A percentile compares a stretch with the other conserved stretches of the same genome.
phyloP scores from a whole-genome alignment of 106 monocot genomes.

The Dendrobium catenatum region DNA sequence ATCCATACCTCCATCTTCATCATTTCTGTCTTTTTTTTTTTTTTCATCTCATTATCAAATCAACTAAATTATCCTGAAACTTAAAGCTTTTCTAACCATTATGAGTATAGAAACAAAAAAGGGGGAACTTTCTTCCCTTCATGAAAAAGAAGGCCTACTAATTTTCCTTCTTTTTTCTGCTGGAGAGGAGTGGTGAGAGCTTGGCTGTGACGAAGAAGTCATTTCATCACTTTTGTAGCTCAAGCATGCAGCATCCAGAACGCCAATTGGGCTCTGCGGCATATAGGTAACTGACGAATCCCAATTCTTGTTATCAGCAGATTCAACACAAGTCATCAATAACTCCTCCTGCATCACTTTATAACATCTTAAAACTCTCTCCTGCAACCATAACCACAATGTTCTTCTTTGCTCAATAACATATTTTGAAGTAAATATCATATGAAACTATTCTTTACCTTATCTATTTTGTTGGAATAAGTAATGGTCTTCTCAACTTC shows the following conservation, averaged over 20 bases:
- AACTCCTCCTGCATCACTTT: conserved; percentile 46
- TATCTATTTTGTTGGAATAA: conserved; percentile 32
- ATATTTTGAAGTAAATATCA: not conserved
- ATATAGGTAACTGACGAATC: conserved; percentile 27
- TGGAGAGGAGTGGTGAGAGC: conserved; percentile 23
- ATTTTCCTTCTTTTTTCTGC: conserved; percentile 64
- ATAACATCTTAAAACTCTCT: conserved; percentile 65
- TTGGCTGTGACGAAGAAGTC: conserved; percentile 26
- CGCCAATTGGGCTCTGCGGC: conserved; percentile 79
- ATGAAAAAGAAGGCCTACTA: conserved; percentile 24
- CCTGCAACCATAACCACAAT: conserved; percentile 39
- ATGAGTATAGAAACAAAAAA: not conserved
- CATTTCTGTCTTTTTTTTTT: conserved; percentile 9
- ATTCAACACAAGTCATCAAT: conserved; percentile 11
- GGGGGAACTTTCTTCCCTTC: not conserved
- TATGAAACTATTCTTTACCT: conserved; percentile 20
- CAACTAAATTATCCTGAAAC: not conserved
- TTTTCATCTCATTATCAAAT: conserved; percentile 1
- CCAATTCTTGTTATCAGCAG: conserved; percentile 13
- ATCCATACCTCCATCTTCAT: not conserved
- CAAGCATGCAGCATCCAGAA: conserved; percentile 63
- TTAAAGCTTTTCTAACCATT: not conserved
- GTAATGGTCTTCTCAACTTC: conserved; percentile 29
- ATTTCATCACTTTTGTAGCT: conserved; percentile 63
- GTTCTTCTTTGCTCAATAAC: not conserved